Evolutionary conservation across 1,284 basidiomycete genomes (phyloP).

Genomic region (Tilletia walkeri): DNA sequence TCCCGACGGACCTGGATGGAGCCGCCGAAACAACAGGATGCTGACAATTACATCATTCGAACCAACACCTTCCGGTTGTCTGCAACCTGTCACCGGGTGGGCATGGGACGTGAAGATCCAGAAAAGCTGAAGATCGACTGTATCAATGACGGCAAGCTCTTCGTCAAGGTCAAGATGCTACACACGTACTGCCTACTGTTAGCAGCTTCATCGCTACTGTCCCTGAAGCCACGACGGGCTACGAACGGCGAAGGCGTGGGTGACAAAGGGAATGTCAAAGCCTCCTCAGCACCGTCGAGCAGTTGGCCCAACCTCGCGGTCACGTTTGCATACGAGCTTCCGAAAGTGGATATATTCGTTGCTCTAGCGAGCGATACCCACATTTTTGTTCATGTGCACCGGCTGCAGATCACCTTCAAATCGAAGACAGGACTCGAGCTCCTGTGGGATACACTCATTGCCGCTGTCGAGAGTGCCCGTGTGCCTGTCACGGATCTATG

Average conservation of each 20-base stretch:
- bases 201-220: slow-evolving; percentile 64
- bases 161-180: slow-evolving; percentile 66
- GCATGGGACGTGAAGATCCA: slow-evolving; percentile 34
- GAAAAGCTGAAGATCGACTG: slow-evolving; percentile 39
- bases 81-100: slow-evolving; percentile 32
- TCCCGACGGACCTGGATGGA: slow-evolving; percentile 4
- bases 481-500: slow-evolving; percentile 60
- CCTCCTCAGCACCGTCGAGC: neutral
- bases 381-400: slow-evolving; percentile 42
- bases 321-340: slow-evolving; percentile 26
- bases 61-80: slow-evolving; percentile 47
- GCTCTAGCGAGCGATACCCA: slow-evolving; percentile 51
- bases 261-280: neutral
- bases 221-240: slow-evolving; percentile 48
- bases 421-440: slow-evolving; percentile 37
- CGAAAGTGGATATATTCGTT: slow-evolving; percentile 49
- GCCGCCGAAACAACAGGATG: slow-evolving; percentile 40
- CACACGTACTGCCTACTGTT: slow-evolving; percentile 74
- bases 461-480: slow-evolving; percentile 59
- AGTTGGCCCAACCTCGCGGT: neutral
- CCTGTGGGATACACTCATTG: slow-evolving; percentile 55
- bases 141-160: slow-evolving; percentile 56
- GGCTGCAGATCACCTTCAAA: slow-evolving; percentile 46
- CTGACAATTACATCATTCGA: slow-evolving; percentile 55
- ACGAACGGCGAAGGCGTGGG: neutral